A percentile compares a stretch with the other conserved stretches of the same genome.
Evolutionary conservation across 2,329 filamentous ascomycete species (phyloP).

Genomic region (Hypomyces rosellus): DNA sequence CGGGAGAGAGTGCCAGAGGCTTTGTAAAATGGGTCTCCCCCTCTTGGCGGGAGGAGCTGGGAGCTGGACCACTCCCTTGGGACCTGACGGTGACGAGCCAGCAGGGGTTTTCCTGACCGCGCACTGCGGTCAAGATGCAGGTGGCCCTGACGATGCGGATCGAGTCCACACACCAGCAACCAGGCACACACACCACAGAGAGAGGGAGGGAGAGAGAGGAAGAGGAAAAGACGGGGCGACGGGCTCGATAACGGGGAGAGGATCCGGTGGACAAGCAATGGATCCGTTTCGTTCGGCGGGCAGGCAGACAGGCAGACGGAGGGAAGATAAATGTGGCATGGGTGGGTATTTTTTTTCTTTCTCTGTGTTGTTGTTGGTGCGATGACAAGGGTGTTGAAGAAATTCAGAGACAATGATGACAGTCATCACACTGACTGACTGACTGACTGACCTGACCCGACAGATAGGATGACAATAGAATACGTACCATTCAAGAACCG

Average conservation of each 20-base stretch:
- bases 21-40: constrained; percentile 8
- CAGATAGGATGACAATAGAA: neutral
- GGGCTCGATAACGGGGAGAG: constrained; percentile 3
- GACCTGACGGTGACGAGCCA: constrained; percentile 3
- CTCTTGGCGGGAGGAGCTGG: neutral
- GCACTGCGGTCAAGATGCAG: constrained; percentile 7
- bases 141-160: neutral
- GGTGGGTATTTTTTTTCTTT: neutral
- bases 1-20: neutral
- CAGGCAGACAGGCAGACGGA: too few relatives aligned
- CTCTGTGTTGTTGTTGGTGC: neutral
- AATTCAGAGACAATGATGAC: neutral
- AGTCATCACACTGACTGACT: neutral
- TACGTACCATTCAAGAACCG: constrained; percentile 12
- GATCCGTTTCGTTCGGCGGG: too few relatives aligned
- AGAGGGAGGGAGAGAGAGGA: too few relatives aligned
- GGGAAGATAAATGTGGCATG: neutral
- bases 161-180: constrained; percentile 2
- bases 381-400: neutral
- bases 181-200: neutral
- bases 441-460: neutral
- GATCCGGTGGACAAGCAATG: constrained; percentile 2
- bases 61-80: constrained; percentile 6
- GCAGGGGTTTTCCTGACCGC: constrained; percentile 8
- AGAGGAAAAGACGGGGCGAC: neutral